Evolutionary conservation across 2,329 filamentous ascomycete genomes (phyloP).

Genomic region (Colletotrichum liriopes): DNA sequence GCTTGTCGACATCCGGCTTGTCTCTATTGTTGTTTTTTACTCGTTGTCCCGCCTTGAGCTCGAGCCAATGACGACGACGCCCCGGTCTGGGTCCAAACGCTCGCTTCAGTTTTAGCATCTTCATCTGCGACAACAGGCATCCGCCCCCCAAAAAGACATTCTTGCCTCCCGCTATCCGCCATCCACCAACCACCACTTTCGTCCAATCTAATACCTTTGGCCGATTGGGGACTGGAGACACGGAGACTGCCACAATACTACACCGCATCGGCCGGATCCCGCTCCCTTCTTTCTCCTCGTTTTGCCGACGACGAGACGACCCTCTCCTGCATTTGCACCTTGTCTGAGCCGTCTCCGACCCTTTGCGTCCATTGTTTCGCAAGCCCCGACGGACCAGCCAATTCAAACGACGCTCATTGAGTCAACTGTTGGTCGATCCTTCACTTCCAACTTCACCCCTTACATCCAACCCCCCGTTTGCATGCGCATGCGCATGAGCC

Average conservation of each 20-base stretch:
- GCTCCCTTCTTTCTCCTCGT: constrained; percentile 32
- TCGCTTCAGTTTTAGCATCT: constrained; percentile 44
- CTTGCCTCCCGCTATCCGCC: constrained; percentile 15
- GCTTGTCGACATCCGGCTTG: not conserved
- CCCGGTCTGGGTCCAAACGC: constrained; percentile 40
- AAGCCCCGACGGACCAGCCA: constrained; percentile 25
- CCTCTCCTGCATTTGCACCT: constrained; percentile 28
- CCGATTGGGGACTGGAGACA: constrained; percentile 15
- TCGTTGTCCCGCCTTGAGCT: constrained; percentile 23
- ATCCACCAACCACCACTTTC: constrained; percentile 22
- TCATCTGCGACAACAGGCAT: constrained; percentile 43
- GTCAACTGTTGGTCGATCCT: constrained; percentile 28
- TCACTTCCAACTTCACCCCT: constrained; percentile 38
- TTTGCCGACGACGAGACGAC: constrained; percentile 18
- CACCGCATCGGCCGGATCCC: constrained; percentile 31
- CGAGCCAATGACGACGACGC: constrained; percentile 40
- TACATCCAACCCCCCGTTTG: constrained; percentile 36
- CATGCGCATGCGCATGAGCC: constrained; percentile 41
- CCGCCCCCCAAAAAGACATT: constrained; percentile 27
- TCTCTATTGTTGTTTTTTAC: constrained; percentile 11
- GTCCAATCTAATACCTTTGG: constrained; percentile 14
- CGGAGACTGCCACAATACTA: constrained; percentile 21
- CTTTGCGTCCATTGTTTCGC: constrained; percentile 37
- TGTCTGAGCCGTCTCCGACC: constrained; percentile 30
- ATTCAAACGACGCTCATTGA: constrained; percentile 26